Base-by-base conservation (phyloP, 768 basidiomycete genomes). In the Pleurotus pulmonarius region DNA sequence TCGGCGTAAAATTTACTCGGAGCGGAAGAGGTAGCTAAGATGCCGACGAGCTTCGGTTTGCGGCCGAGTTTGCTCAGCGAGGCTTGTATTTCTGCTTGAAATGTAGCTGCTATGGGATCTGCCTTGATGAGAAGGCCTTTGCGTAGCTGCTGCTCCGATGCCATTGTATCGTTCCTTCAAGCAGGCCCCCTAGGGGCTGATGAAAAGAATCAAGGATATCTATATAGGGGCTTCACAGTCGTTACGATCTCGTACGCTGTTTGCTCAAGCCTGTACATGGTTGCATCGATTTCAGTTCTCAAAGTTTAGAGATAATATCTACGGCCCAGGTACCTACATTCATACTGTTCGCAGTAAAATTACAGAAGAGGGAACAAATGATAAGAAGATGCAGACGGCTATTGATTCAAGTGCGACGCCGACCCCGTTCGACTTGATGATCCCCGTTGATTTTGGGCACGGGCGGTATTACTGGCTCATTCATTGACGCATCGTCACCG, bases 1-100 rank as follows among this genome's bases (percentile, higher is more conserved):
- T 95, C 87, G 6, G 93, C 88, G 64, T 96, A 96, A 63, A 79
- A 82, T 61, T 79, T 83, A 70, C 90, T 92, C 0, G 92, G 92
- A 5, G 83, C 83, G 4, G 87, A 85, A 1, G 87, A 82, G 1
- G 94, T 96, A 0, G 92, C 88, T 22, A 99, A 79, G 63, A 98
- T 96, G 1, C 95, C 96, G 51, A 98, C 86, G 24, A 99, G 79
- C 65, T 85, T 90, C 2, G 94, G 93, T 12, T 71, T 66, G 18
- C 74, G 76, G 4, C 70, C 38, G 29, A 66, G 63, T 46, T 66
- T 62, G 13, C 67, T 62, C 18, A 85, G 74, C 24, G 71, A 70
- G 16, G 68, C 48, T 60, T 81, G 80, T 62, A 95, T 82, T 67
- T 92, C 91, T 44, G 83, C 77, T 11, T 83, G 81, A 66, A 88